Base-by-base conservation (phyloP, 345 rosid genomes). In the Euclidium syriacum region DNA sequence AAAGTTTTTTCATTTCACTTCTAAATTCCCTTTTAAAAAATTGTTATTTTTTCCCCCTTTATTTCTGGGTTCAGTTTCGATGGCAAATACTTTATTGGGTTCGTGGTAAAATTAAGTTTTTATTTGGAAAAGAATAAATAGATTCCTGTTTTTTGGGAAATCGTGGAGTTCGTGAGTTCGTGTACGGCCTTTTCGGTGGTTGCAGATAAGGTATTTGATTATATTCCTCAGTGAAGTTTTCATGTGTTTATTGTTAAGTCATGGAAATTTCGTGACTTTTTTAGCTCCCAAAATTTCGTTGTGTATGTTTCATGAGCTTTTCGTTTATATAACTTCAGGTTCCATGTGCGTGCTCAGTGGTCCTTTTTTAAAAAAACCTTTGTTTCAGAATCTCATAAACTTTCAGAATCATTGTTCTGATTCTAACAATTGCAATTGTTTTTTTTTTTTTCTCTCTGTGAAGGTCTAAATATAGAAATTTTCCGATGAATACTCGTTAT, bases 401-500 rank as follows among this genome's bases (percentile, higher is more conserved):
- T 53, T 46, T 54, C 64, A 48, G 32, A 47, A 43, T 12, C n/a
- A 2, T 32, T 58, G 56, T 24, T 19, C 8, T 62, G 33, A 72
- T 15, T 58, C 55, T 64, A n/a, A n/a, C n/a, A n/a, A n/a, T n/a
- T n/a, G n/a, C n/a, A n/a, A n/a, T 24, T 52, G 1, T 44, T 11
- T 42, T 7, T 58, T 35, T 38, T 30, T 36, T n/a, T 6, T 24
- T 17, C 6, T n/a, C n/a, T n/a, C 10, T 58, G 29, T 53, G 40
- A 35, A 73, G 77, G 63, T 56, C 33, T 38, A 12, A 42, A 25
- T 7, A 39, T 68, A 36, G 48, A 69, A 32, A 11, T 11, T 1
- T 42, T 58, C 6, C 48, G 26, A 88, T 88, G 97, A 82, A 84
- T 64, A 79, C 85, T 22, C 79, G 85, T 22, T 73, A 75, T 75